Evolutionary conservation across 2,329 filamentous ascomycete species (phyloP), one percentile per base, ranked within the genome.

Genomic region (Cladophialophora exuberans): DNA sequence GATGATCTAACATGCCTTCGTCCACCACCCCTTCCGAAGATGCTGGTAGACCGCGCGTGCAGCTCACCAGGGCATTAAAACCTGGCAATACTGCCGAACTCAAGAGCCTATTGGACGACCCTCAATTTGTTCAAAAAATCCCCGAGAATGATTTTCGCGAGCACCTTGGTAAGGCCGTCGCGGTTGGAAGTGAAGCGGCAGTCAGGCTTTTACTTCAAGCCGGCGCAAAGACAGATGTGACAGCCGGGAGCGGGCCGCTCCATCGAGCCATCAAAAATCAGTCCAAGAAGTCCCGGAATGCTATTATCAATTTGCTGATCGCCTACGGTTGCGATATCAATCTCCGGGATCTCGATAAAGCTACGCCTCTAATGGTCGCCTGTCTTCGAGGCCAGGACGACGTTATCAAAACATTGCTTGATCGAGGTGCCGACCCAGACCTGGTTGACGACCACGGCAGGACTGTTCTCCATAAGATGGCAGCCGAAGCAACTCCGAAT

Each of bases 201-300:
- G 52, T 57, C 20, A 46, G 44, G 20, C 31, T 59, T 6, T 65
- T 77, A 7, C 66, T 77, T n/a, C 55, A 62, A 3, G 60, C 67
- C 15, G 72, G 72, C 22, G 73, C 73, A 3, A 70, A 70, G 48
- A 67, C 70, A 11, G 70, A 76, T 28, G 67, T 67, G 20, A 50
- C 60, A 11, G 59, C 56, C 0, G 46, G 48, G 13, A 41, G 43
- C 4, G 69, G 71, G 7, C 72, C 72, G 5, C 60, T 75, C 1
- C 65, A 72, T 20, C 67, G 70, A 18, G 72, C 72, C 20, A 71
- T 73, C 6, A 70, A 73, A 59, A 67, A 66, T 15, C 69, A 73
- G 25, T 69, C 73, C 51, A 68, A 72, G 6, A 72, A 74, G 41
- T 33, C 47, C 11, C 17, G 54, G 20, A 47, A 47, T 26, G 43